Evolutionary conservation across 1,284 basidiomycete genomes (phyloP).

Genomic region (Boletus sp.): DNA sequence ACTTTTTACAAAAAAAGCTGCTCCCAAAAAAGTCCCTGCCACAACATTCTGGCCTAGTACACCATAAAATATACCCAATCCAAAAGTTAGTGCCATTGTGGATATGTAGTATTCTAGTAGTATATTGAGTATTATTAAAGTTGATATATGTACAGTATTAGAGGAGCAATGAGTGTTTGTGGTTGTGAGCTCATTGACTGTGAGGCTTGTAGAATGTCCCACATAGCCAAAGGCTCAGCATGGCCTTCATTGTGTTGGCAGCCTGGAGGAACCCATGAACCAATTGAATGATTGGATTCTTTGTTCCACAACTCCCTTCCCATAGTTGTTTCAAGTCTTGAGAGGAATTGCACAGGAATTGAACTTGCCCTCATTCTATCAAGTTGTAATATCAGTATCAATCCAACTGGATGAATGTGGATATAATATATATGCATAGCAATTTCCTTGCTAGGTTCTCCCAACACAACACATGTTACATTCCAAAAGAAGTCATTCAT

Average conservation of each 20-base stretch:
- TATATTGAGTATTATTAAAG: no score
- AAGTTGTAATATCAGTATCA: slow-evolving; percentile 18
- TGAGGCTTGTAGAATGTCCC: slow-evolving; percentile 79
- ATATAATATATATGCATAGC: slow-evolving; percentile 79
- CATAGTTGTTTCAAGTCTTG: slow-evolving; percentile 97
- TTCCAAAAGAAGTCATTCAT: slow-evolving; percentile 99
- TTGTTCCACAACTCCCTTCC: slow-evolving; percentile 98
- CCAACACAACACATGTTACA: slow-evolving; percentile 90
- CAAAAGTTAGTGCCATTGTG: no score
- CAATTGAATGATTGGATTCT: slow-evolving; percentile 90
- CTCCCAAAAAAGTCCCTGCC: no score
- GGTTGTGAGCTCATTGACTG: no score
- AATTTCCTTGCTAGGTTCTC: slow-evolving; percentile 94
- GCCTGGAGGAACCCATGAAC: slow-evolving; percentile 78
- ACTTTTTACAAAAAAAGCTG: no score
- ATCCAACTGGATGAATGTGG: background rate
- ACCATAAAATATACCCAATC: no score
- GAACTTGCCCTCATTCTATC: slow-evolving; percentile 94
- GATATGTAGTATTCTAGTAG: no score
- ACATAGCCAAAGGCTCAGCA: slow-evolving; percentile 72
- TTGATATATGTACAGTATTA: no score
- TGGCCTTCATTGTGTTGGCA: slow-evolving; percentile 73
- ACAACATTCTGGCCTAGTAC: no score
- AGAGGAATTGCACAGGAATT: slow-evolving; percentile 91
- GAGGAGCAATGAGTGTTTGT: no score